Evolutionary conservation across 164 flowering plant species (phyloP).

Genomic region (Berberis thunbergii): DNA sequence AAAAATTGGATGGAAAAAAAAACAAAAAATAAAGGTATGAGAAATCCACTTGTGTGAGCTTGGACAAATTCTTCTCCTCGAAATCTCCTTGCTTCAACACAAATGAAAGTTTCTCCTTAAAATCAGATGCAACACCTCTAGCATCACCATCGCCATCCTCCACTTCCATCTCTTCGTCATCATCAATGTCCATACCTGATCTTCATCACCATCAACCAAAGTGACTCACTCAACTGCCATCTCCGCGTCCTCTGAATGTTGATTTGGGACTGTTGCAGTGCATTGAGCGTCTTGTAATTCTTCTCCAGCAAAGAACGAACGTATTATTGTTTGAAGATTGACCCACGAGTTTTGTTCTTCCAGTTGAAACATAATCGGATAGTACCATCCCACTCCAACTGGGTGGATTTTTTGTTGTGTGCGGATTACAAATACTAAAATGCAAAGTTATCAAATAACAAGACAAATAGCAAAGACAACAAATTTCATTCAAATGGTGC

Average conservation of each 20-base stretch:
- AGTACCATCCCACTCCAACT: slow-evolving; percentile 93
- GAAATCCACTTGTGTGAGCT: slow-evolving; percentile 46
- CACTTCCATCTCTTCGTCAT: slow-evolving; percentile 27
- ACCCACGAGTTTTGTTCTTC: slow-evolving; percentile 86
- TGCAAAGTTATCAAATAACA: too few species aligned
- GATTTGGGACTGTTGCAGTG: slow-evolving; percentile 34
- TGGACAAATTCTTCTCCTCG: slow-evolving; percentile 73
- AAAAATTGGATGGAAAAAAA: too few species aligned
- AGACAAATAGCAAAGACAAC: too few species aligned
- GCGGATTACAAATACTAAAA: too few species aligned
- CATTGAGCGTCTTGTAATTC: slow-evolving; percentile 78
- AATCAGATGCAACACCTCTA: slow-evolving; percentile 37
- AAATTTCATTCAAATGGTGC: too few species aligned
- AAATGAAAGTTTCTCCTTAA: slow-evolving; percentile 53
- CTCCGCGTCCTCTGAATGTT: slow-evolving; percentile 15
- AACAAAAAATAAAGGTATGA: too few species aligned
- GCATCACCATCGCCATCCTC: slow-evolving; percentile 30
- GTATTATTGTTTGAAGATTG: slow-evolving; percentile 68
- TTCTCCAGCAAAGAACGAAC: slow-evolving; percentile 65
- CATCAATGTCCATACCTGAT: slow-evolving; percentile 42
- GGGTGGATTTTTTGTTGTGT: too few species aligned
- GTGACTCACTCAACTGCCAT: slow-evolving; percentile 28
- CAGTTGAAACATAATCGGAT: slow-evolving; percentile 16
- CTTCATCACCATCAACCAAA: slow-evolving; percentile 33
- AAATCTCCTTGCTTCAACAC: slow-evolving; percentile 66